phyloP scores from a whole-genome alignment of 345 rosid species.

The Carallia pectinifolia region DNA sequence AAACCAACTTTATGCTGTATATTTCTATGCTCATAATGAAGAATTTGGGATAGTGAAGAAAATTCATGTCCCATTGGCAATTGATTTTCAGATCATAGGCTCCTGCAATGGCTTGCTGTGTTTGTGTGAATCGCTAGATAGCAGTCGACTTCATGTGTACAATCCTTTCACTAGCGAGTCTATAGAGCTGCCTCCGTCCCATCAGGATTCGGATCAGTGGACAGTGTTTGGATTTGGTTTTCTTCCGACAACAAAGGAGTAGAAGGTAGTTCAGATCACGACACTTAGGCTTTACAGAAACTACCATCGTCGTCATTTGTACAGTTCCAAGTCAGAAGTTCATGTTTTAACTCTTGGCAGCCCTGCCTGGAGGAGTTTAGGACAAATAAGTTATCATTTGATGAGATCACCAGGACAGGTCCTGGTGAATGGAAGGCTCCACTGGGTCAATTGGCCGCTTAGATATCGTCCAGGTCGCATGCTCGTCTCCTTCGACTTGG shows the following conservation, averaged over 20 bases:
- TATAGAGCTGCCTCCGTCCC: slow-evolving; percentile 41
- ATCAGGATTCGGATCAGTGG: slow-evolving; percentile 32
- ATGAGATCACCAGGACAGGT: slow-evolving; percentile 2
- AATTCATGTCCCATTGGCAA: slow-evolving; percentile 36
- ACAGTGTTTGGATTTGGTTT: slow-evolving; percentile 65
- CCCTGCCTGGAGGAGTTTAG: slow-evolving; percentile 30
- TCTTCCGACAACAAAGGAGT: slow-evolving; percentile 41
- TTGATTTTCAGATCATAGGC: slow-evolving; percentile 53
- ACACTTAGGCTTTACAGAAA: background rate
- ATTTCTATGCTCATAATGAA: slow-evolving; percentile 31
- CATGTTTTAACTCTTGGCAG: slow-evolving; percentile 49
- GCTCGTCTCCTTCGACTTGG: slow-evolving; percentile 28
- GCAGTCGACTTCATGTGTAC: slow-evolving; percentile 42
- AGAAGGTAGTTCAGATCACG: slow-evolving; percentile 49
- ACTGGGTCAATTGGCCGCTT: slow-evolving; percentile 19
- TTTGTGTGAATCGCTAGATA: slow-evolving; percentile 44
- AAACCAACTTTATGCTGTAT: slow-evolving; percentile 49
- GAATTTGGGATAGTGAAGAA: slow-evolving; percentile 38
- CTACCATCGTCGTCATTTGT: slow-evolving; percentile 8
- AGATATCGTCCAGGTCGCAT: background rate
- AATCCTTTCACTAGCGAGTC: slow-evolving; percentile 56
- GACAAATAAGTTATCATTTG: slow-evolving; percentile 5
- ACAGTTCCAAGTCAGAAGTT: slow-evolving; percentile 40
- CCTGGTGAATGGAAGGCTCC: slow-evolving; percentile 32
- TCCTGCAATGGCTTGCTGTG: slow-evolving; percentile 66